Conservation (phyloP, 805 yeast genomes). For the Saccharomycopsis selenospora region DNA sequence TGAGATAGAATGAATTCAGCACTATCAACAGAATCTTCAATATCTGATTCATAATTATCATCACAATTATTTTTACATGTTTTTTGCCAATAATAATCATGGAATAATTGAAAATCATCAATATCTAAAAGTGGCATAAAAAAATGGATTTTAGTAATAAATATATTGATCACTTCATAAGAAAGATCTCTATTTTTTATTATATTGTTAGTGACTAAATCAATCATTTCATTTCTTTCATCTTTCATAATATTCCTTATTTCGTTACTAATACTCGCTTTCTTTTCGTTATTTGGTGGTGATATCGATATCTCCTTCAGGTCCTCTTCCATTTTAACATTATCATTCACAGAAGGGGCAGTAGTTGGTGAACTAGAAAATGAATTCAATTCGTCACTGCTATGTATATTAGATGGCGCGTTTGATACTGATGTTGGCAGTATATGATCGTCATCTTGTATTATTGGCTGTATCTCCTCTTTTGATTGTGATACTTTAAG, state of each 20-base stretch:
- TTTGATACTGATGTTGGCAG: no score
- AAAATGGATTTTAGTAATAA: conserved; percentile 2
- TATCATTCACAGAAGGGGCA: no score
- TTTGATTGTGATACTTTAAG: no score
- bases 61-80: background rate
- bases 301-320: no score
- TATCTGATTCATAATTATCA: conserved; percentile 1
- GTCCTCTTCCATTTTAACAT: no score
- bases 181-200: conserved; percentile 3
- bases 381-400: background rate
- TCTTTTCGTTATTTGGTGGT: no score
- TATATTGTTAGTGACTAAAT: conserved; percentile 5
- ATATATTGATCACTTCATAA: conserved; percentile 1
- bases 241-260: no score
- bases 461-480: no score
- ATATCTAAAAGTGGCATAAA: conserved; percentile 11
- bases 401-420: no score
- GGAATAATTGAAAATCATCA: conserved; percentile 2
- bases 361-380: background rate
- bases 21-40: background rate
- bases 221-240: background rate
- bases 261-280: no score
- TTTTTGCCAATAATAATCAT: conserved; percentile 6
- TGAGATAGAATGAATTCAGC: background rate
- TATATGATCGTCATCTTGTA: no score